Evolutionary conservation across 2,329 filamentous ascomycete genomes (phyloP).

Genomic region (Ophiostoma novo-ulmi): DNA sequence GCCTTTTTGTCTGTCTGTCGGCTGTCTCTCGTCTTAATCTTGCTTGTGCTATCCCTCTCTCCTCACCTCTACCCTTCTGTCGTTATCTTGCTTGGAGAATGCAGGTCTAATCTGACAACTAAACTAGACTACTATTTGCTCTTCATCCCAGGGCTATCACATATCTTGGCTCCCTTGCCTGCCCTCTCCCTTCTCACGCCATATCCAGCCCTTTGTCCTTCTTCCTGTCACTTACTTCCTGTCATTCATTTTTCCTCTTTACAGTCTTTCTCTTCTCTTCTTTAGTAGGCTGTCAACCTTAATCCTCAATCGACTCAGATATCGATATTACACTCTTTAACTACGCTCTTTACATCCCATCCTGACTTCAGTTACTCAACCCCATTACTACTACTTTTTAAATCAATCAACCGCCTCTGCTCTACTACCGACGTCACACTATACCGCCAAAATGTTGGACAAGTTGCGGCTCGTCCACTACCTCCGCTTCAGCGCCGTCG

Average conservation of each 20-base stretch:
- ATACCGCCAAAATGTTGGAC: constrained; percentile 29
- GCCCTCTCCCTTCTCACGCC: neutral
- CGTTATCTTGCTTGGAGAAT: neutral
- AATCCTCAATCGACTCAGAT: neutral
- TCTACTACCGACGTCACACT: neutral
- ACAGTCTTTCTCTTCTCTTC: neutral
- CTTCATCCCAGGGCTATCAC: neutral
- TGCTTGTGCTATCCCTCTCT: neutral
- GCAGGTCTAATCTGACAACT: neutral
- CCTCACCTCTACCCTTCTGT: neutral
- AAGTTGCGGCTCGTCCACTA: constrained; percentile 30
- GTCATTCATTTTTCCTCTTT: neutral
- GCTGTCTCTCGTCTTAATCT: neutral
- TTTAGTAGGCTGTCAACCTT: neutral
- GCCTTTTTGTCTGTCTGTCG: neutral
- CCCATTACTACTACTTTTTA: neutral
- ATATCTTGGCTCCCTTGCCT: constrained; percentile 5
- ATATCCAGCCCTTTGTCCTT: neutral
- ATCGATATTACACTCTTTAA: neutral
- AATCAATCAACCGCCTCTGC: neutral
- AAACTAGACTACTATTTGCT: neutral
- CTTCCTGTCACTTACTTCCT: neutral
- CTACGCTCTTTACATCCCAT: neutral
- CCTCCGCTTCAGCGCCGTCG: constrained; percentile 29
- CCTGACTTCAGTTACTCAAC: neutral